Evolutionary conservation across 1,139 yeast species (phyloP), one percentile per base, ranked within the genome.

Genomic region (Casaregolazyma lundiana): DNA sequence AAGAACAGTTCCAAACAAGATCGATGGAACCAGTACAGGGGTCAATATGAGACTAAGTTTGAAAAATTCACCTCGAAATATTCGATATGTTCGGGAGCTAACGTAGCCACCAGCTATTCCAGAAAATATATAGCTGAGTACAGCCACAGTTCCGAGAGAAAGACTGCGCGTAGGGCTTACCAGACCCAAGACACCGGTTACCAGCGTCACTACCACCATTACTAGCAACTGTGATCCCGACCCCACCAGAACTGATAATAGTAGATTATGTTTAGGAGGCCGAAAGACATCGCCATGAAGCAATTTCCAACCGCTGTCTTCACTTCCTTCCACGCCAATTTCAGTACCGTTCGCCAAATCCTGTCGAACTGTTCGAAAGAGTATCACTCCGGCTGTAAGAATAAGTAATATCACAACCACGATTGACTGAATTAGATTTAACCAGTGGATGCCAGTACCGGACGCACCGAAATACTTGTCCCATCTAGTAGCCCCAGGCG

Each of bases 401-500:
- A 94, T 84, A 55, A 90, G 75, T 56, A 86, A 78, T 20, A 87
- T 55, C 15, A 90, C 96, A 59, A 90, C 78, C 51, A 87, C 68
- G 8, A 95, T 81, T 54, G 94, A 88, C 68, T 89, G 88, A 57
- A 88, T 70, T 56, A 92, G 77, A 2, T 96, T 87, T 62, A 88
- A 85, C 98, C 97, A 90, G 69, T 92, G 97, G 58, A 92, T 84
- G 64, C 84, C 84, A 46, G 97, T 95, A 64, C 88, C 95, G 63
- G 82, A 84, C 30, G 85, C 95, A 60, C 87, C 95, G 60, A 92
- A 75, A 65, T 92, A 92, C 65, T 88, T 86, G 66, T 92, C 98
- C 99, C 99, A 92, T 70, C 99, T 81, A 1, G 97, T 92, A 26
- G 97, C 97, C 98, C 97, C 92, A 9, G 83, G 80, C 11, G 94